Percentiles rank a stretch among this genome's conserved stretches.
Conservation (phyloP, 2,329 filamentous ascomycete species). For the Fusarium proliferatum region DNA sequence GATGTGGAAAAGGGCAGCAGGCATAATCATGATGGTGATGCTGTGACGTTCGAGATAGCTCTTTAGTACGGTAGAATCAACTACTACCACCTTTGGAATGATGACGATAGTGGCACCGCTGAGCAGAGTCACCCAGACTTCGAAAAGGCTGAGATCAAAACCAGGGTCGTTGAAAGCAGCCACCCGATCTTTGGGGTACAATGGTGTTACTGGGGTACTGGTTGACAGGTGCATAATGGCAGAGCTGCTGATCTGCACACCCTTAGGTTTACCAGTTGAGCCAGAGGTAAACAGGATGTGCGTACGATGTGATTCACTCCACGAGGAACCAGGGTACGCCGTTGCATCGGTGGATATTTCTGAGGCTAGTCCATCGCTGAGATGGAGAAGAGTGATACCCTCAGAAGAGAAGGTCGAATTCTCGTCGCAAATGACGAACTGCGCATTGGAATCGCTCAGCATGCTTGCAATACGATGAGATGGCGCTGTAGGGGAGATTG, state of each 20-base stretch:
- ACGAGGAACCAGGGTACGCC: neutral
- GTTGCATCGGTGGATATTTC: fast-evolving
- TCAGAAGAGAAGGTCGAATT: neutral
- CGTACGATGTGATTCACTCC: neutral
- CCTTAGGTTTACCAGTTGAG: neutral
- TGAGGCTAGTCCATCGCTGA: neutral
- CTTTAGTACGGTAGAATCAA: neutral
- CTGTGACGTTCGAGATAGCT: neutral
- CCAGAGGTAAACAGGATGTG: conserved; percentile 3
- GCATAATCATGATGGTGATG: neutral
- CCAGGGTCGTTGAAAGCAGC: conserved; percentile 1
- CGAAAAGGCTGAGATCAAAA: conserved; percentile 1
- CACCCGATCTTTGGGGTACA: neutral
- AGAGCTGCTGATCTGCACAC: neutral
- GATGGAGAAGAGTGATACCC: neutral
- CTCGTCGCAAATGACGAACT: neutral
- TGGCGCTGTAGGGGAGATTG: neutral
- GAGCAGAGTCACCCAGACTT: neutral
- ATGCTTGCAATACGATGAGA: neutral
- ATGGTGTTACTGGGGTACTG: neutral
- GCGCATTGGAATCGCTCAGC: neutral
- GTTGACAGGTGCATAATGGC: neutral
- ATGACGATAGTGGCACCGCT: neutral
- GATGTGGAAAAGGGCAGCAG: neutral
- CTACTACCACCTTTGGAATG: neutral